These are phyloP conservation scores for Pyrenophora teres DNA, from an alignment of 2,329 filamentous ascomycete species.

Conservation along the genomic window DNA sequence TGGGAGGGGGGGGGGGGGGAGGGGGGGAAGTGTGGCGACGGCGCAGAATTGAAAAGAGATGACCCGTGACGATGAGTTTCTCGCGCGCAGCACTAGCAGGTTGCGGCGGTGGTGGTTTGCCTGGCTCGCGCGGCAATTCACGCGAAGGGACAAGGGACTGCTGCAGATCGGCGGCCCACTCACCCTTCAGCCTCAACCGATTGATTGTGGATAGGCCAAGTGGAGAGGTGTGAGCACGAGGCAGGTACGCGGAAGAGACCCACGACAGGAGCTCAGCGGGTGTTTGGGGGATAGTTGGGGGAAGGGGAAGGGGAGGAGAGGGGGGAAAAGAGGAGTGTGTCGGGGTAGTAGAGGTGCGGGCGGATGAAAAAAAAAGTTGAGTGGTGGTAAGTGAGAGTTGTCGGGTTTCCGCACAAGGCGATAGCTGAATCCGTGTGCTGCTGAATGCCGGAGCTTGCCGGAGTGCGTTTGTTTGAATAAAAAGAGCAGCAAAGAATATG, in stretches of 20 bases:
- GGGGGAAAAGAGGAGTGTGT: too few relatives aligned
- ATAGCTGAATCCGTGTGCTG: slow-evolving; percentile 29
- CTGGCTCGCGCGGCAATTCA: slow-evolving; percentile 39
- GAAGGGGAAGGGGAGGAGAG: slow-evolving; percentile 15
- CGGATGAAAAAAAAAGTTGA: slow-evolving; percentile 36
- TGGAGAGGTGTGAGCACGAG: slow-evolving; percentile 41
- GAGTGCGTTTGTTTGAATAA: slow-evolving; percentile 9
- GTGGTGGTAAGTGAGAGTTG: slow-evolving; percentile 19
- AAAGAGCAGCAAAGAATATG: slow-evolving; percentile 7
- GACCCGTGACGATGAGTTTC: slow-evolving; percentile 20
- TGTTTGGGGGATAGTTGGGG: slow-evolving; percentile 19
- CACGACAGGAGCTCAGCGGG: slow-evolving; percentile 26
- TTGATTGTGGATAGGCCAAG: slow-evolving; percentile 40
- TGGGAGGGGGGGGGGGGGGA: too few relatives aligned
- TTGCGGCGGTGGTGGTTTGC: slow-evolving; percentile 31
- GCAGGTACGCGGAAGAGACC: slow-evolving; percentile 37
- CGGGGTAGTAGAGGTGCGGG: slow-evolving; percentile 20
- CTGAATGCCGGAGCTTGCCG: slow-evolving; percentile 34
- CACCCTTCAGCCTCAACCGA: slow-evolving; percentile 45
- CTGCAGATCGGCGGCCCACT: slow-evolving; percentile 45
- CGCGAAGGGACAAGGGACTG: slow-evolving; percentile 42
- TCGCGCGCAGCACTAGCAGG: slow-evolving; percentile 19
- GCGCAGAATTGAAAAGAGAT: slow-evolving; percentile 24
- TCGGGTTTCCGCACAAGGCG: slow-evolving; percentile 32
- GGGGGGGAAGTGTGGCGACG: slow-evolving; percentile 18